Evolutionary conservation across 495 filamentous ascomycete genomes (phyloP), one percentile per base, ranked within the genome.

Genomic region (Haplographium delicatum): DNA sequence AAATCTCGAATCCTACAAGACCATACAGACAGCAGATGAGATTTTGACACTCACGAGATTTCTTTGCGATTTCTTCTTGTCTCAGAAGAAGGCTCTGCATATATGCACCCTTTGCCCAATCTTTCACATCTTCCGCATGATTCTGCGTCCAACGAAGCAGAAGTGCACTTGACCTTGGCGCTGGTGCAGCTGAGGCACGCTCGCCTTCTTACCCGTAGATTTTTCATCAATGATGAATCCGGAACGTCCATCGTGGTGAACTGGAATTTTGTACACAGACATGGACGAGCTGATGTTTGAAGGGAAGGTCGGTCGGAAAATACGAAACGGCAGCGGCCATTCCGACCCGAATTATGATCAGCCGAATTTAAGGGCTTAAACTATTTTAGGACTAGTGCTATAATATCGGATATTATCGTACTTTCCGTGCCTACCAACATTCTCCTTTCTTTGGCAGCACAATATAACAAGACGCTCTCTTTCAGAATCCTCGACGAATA

Each of bases 121-220:
- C 44, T 47, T 47, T 47, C 44, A 47, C 44, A 47, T 47, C 44
- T 47, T 47, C 44, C 16, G 44, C 44, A 47, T 47, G 44, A 47
- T 47, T 47, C 44, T 47, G 44, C 30, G 27, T 15, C 44, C 44
- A 47, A 47, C 26, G 44, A 47, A 47, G 30, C 44, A 47, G 44
- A 47, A 37, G 20, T 35, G 44, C 44, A 47, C 44, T 47, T 47
- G 26, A 47, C 44, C 44, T 47, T 47, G 44, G 44, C 44, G 44
- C 44, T 47, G 30, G 44, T 47, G 44, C 44, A 47, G 30, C 30
- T 47, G 44, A 47, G 44, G 44, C 44, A 47, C 26, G 44, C 44
- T 47, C 44, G 44, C 44, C 44, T 47, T 28, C 44, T 47, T 47
- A 47, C 44, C 27, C 44, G 30, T 34, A 19, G 44, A 47, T 47